Conservation (phyloP, 2,329 filamentous ascomycete species). For the Fusarium concolor region DNA sequence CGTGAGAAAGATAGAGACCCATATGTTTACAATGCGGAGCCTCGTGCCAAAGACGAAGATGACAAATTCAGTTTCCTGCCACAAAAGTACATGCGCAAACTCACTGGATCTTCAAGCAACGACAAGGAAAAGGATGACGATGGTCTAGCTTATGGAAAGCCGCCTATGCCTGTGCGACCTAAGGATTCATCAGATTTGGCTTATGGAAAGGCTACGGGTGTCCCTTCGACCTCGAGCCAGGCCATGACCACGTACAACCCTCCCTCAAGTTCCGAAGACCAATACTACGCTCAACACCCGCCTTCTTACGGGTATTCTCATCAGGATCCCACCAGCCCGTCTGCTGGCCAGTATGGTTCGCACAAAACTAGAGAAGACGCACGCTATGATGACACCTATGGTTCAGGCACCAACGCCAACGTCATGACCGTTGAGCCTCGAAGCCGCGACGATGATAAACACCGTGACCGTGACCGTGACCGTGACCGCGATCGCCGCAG, state of each 20-base stretch:
- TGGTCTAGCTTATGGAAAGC: constrained; percentile 63
- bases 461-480: constrained; percentile 48
- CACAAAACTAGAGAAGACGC: constrained; percentile 40
- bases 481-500: constrained; percentile 48
- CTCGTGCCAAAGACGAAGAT: constrained; percentile 44
- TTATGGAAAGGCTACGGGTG: constrained; percentile 40
- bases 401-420: constrained; percentile 54
- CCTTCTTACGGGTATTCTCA: constrained; percentile 29
- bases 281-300: constrained; percentile 27
- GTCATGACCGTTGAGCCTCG: constrained; percentile 58
- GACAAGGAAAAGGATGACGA: constrained; percentile 57
- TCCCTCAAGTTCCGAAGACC: constrained; percentile 12
- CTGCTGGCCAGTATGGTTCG: constrained; percentile 35
- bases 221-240: constrained; percentile 40
- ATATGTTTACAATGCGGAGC: constrained; percentile 26
- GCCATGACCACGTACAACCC: constrained; percentile 45
- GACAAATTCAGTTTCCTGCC: constrained; percentile 60
- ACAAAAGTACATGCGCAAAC: constrained; percentile 59
- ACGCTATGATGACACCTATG: constrained; percentile 52
- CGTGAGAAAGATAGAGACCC: constrained; percentile 44
- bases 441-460: constrained; percentile 51
- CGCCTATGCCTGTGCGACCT: constrained; percentile 43
- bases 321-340: constrained; percentile 30
- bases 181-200: constrained; percentile 40
- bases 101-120: constrained; percentile 45